These are phyloP conservation scores for Penicillium macrosclerotiorum DNA, from an alignment of 495 filamentous ascomycete species.

Conservation along the genomic window DNA sequence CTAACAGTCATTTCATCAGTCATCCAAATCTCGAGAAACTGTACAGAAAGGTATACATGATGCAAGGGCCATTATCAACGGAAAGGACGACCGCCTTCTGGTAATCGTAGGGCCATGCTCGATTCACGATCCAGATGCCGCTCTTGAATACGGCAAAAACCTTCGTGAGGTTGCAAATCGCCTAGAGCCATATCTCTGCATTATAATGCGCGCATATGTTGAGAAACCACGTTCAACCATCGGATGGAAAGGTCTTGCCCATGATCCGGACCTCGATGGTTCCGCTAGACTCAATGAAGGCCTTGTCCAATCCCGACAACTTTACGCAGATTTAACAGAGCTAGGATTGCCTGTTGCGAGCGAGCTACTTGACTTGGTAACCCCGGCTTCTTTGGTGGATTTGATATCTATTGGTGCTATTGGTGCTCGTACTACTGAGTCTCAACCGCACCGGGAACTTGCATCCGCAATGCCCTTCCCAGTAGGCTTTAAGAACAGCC, in stretches of 20 bases:
- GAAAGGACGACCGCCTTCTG: constrained; percentile 78
- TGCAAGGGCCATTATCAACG: too few relatives aligned
- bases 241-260: constrained; percentile 96
- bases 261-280: constrained; percentile 93
- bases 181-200: constrained; percentile 73
- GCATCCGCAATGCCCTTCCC: constrained; percentile 92
- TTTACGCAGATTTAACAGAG: constrained; percentile 81
- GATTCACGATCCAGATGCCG: constrained; percentile 83
- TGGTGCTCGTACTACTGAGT: constrained; percentile 92
- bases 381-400: constrained; percentile 86
- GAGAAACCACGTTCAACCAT: constrained; percentile 98
- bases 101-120: constrained; percentile 92
- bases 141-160: constrained; percentile 75
- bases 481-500: constrained; percentile 96
- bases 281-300: constrained; percentile 98
- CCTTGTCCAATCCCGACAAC: constrained; percentile 74
- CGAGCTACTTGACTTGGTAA: constrained; percentile 96
- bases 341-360: constrained; percentile 84
- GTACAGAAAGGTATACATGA: too few relatives aligned
- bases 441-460: constrained; percentile 86
- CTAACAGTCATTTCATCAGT: too few relatives aligned
- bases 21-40: too few relatives aligned
- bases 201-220: constrained; percentile 95
- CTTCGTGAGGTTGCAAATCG: constrained; percentile 70
- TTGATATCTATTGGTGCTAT: constrained; percentile 90